Evolutionary conservation across 139 green algal genomes (phyloP).

Genomic region (Ettlia oleoabundans): DNA sequence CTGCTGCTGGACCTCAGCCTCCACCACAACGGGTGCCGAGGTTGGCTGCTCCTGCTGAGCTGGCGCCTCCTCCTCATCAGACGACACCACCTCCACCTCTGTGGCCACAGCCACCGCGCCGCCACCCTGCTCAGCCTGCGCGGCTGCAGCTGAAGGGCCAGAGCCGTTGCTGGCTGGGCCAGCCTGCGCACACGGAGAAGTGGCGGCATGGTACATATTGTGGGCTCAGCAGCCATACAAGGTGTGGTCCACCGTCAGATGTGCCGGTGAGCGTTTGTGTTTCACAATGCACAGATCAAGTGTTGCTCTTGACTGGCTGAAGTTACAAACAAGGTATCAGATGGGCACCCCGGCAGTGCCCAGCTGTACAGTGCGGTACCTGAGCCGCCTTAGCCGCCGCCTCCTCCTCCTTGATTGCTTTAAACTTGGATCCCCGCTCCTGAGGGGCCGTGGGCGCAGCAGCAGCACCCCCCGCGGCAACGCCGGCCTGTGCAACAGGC

Average conservation of each 20-base stretch:
- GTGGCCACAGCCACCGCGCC: slow-evolving; percentile 1
- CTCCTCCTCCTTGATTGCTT: slow-evolving; percentile 71
- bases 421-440: slow-evolving; percentile 65
- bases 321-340: too few species aligned
- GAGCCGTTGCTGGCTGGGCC: slow-evolving; percentile 21
- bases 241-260: not conserved
- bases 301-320: too few species aligned
- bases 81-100: not conserved
- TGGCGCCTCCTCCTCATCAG: not conserved
- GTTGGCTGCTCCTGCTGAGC: too few species aligned
- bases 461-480: not conserved
- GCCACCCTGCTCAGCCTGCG: not conserved
- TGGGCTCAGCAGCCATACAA: not conserved
- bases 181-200: not conserved
- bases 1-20: not conserved
- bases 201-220: not conserved
- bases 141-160: not conserved
- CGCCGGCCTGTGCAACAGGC: not conserved
- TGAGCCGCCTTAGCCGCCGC: slow-evolving; percentile 66
- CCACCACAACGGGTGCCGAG: too few species aligned
- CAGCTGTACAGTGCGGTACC: too few species aligned
- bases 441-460: not conserved
- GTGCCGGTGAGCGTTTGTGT: too few species aligned
- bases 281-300: too few species aligned
- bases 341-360: too few species aligned